Percentiles rank a stretch among this genome's conserved stretches.
phyloP scores from a whole-genome alignment of 2,329 filamentous ascomycete genomes.

The Fusarium begoniae region DNA sequence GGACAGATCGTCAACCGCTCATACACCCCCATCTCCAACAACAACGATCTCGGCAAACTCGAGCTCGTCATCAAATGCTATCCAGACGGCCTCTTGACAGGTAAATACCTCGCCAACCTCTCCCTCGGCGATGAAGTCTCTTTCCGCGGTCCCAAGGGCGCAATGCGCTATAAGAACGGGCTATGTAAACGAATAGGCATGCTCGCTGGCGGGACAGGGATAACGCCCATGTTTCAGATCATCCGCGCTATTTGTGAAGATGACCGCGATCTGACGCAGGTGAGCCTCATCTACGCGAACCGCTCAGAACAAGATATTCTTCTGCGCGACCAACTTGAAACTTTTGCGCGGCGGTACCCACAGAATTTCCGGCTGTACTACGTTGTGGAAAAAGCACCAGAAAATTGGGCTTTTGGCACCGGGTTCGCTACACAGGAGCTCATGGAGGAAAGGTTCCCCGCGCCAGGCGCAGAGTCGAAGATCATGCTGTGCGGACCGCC shows the following conservation, averaged over 20 bases:
- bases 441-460: conserved; percentile 59
- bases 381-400: conserved; percentile 58
- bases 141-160: conserved; percentile 65
- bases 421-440: conserved; percentile 63
- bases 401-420: conserved; percentile 57
- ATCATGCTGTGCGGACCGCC: conserved; percentile 70
- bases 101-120: conserved; percentile 57
- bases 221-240: conserved; percentile 57
- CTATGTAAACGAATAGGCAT: conserved; percentile 60
- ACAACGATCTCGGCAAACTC: conserved; percentile 57
- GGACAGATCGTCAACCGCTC: conserved; percentile 59
- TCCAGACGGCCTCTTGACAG: conserved; percentile 60
- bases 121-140: conserved; percentile 59
- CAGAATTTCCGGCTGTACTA: conserved; percentile 65
- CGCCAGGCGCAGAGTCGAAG: conserved; percentile 57
- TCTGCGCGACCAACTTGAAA: conserved; percentile 63
- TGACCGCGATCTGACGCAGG: conserved; percentile 63
- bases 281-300: conserved; percentile 69
- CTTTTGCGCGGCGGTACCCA: conserved; percentile 59
- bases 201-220: conserved; percentile 58
- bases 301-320: conserved; percentile 67
- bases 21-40: conserved; percentile 64
- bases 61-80: conserved; percentile 64
- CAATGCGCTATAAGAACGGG: conserved; percentile 60
- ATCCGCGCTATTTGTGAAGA: conserved; percentile 72